A percentile compares a stretch with the other conserved stretches of the same genome.
Conservation (phyloP, 2,329 filamentous ascomycete genomes). For the Myriangium duriaei region DNA sequence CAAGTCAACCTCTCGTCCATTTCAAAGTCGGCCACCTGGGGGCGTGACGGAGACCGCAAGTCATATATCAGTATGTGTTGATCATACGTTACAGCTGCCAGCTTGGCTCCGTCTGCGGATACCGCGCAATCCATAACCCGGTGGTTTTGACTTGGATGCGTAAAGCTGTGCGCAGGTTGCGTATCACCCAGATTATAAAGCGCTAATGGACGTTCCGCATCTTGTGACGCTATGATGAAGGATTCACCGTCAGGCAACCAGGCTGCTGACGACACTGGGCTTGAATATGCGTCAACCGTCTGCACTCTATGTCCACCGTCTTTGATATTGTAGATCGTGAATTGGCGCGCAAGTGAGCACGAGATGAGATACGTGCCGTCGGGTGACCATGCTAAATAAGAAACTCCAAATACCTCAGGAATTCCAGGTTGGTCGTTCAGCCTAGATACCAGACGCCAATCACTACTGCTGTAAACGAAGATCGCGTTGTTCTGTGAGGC, state of each 20-base stretch:
- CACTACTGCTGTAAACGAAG: slow-evolving; percentile 67
- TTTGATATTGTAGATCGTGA: slow-evolving; percentile 21
- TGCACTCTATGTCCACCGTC: slow-evolving; percentile 41
- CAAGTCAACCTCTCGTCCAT: slow-evolving; percentile 61
- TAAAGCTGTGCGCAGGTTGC: slow-evolving; percentile 9
- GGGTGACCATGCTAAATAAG: slow-evolving; percentile 81
- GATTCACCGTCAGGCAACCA: slow-evolving; percentile 69
- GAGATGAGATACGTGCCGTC: slow-evolving; percentile 78
- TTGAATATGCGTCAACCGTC: slow-evolving; percentile 57
- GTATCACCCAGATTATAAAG: slow-evolving; percentile 28
- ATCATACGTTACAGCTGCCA: slow-evolving; percentile 65
- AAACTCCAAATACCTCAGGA: slow-evolving; percentile 43
- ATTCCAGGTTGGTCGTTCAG: slow-evolving; percentile 49
- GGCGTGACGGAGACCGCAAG: slow-evolving; percentile 46
- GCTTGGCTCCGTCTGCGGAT: slow-evolving; percentile 63
- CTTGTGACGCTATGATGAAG: slow-evolving; percentile 69
- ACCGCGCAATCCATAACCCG: slow-evolving; percentile 77
- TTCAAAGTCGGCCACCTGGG: slow-evolving; percentile 62
- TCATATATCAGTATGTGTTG: slow-evolving; percentile 72
- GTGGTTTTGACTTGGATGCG: slow-evolving; percentile 7
- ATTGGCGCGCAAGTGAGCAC: slow-evolving; percentile 42
- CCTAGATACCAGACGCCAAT: slow-evolving; percentile 51
- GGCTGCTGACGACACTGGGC: slow-evolving; percentile 79
- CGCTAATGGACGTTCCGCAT: slow-evolving; percentile 52
- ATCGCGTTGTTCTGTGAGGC: slow-evolving; percentile 65